Evolutionary conservation across 768 basidiomycete genomes (phyloP).

Genomic region (Serendipita vermifera): DNA sequence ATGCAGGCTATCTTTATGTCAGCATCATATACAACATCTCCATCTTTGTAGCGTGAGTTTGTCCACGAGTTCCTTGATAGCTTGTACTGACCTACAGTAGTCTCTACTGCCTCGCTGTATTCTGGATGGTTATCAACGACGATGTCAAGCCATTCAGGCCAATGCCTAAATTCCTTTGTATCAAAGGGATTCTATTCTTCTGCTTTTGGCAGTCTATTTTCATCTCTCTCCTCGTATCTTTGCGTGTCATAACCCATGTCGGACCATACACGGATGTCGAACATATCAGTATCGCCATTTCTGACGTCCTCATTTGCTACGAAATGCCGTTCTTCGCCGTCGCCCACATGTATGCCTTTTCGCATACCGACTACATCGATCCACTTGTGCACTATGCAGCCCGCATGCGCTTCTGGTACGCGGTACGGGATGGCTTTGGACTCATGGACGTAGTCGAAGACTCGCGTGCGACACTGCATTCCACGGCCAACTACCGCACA

Average conservation of each 20-base stretch:
- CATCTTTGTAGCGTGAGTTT: constrained; percentile 20
- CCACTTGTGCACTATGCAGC: constrained; percentile 52
- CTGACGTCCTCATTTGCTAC: constrained; percentile 82
- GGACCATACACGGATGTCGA: constrained; percentile 81
- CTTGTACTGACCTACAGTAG: constrained; percentile 68
- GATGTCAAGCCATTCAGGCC: constrained; percentile 90
- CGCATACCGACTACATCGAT: constrained; percentile 76
- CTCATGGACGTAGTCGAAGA: constrained; percentile 79
- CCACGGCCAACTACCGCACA: constrained; percentile 87
- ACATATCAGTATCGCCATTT: constrained; percentile 81
- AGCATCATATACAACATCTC: constrained; percentile 46
- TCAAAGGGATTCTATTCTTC: constrained; percentile 96
- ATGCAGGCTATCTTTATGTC: constrained; percentile 86
- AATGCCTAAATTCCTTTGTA: constrained; percentile 94
- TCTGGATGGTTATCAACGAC: constrained; percentile 85
- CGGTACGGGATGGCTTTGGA: constrained; percentile 80
- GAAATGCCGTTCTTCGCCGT: constrained; percentile 98
- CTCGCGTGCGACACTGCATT: constrained; percentile 63
- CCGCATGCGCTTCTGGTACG: constrained; percentile 79
- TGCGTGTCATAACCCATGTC: constrained; percentile 54
- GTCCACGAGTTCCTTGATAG: constrained; percentile 37
- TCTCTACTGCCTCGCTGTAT: constrained; percentile 87
- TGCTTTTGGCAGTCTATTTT: constrained; percentile 93
- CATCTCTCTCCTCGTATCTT: constrained; percentile 81
- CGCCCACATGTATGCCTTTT: constrained; percentile 91